Base-by-base conservation (phyloP, 345 rosid species). In the Kandelia obovata region DNA sequence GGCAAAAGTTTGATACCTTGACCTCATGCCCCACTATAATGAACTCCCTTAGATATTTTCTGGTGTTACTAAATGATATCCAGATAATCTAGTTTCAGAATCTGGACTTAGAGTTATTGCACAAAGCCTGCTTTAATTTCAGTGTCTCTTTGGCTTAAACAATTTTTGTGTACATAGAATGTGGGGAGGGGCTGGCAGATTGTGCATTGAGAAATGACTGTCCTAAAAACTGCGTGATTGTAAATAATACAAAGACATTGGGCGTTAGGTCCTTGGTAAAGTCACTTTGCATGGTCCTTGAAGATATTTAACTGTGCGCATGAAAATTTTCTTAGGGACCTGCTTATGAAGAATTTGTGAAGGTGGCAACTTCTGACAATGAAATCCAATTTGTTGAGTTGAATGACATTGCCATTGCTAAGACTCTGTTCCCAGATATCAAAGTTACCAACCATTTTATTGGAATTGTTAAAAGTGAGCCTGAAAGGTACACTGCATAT, bases 391-490 rank as follows among this genome's bases (percentile, higher is more conserved):
- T 90, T 84, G 83, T 76, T 8, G 90, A 83, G 84, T 79, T 82
- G 28, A 77, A 72, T 76, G 80, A 71, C 70, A 53, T 51, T 53
- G 75, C 69, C 59, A 79, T 79, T 53, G 98, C 91, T 35, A 82
- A 73, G 73, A 73, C 75, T 79, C 86, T 92, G 23, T 87, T 77
- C 81, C 96, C 92, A 28, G 79, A 86, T 53, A 30, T 79, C 68
- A 83, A 73, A 65, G 53, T 74, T 57, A 25, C 69, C 1, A 47
- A 79, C 39, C 56, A 61, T 67, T 92, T 86, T 72, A 68, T 90
- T 46, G 97, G 96, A 57, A 62, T 92, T 69, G 93, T 92, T 73
- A 90, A 90, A 84, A 84, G 80, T 69, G 97, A 90, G 65, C 92
- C 93, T 3, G 97, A 90, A 73, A 83, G 76, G 73, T 89, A 87